Base-by-base conservation (phyloP, 805 yeast species). In the Maudiozyma saulgeensis region DNA sequence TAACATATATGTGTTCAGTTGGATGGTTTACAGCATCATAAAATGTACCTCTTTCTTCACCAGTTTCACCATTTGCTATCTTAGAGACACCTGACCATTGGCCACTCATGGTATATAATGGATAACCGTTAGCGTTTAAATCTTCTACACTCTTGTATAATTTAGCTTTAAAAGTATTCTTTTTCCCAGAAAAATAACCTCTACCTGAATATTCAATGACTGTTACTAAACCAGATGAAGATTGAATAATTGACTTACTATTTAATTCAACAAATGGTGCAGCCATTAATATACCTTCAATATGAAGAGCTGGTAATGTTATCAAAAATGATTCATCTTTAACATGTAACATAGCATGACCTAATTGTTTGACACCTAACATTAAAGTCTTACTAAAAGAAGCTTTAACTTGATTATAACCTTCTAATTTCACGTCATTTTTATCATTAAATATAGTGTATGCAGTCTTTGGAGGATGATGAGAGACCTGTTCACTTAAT, bases 381-480 rank as follows among this genome's bases (percentile, higher is more conserved):
- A 93, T 79, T 39, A 81, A 74, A 12, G 89, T 75, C 41, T 89
- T 75, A 23, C 90, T 76, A 69, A 93, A 83, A 21, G 87, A 79
- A 25, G 97, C 90, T 67, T 80, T 85, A 61, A 91, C 79, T 39
- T 91, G 91, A 62, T 87, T 90, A 70, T 87, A 91, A 48, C 99
- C 99, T 67, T 90, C 86, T 53, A 89, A 72, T 41, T 72, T 68
- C 25, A 84, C 82, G 34, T 82, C 76, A 65, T 83, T 76, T 59
- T 80, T 78, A 53, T 81, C 85, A 64, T 89, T 89, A 61, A 78
- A 71, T 49, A 93, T 78, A 41, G 89, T 79, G 64, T 89, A 93
- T 6, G 93, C 97, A n/a, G 98, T 90, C 35, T 86, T 83, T 25
- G 99, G 98, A 16, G 99, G 99, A 67, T 93, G 99, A 70, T 93